Conservation (phyloP, 2,329 filamentous ascomycete genomes). For the Diaporthe sp. region DNA sequence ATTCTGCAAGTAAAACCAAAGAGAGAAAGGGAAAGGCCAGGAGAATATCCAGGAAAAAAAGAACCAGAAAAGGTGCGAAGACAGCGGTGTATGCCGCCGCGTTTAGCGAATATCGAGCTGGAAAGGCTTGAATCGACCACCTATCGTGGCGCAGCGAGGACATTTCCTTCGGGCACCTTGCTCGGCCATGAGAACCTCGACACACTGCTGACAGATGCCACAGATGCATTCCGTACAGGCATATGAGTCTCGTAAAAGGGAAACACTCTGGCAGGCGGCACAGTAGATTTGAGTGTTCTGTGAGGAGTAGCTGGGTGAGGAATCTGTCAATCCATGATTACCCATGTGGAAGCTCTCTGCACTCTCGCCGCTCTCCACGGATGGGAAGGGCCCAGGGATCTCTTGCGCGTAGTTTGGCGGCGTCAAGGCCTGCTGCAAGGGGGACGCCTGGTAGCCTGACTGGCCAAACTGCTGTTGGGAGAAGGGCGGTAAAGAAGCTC, state of each 20-base stretch:
- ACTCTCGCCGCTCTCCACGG: constrained; percentile 84
- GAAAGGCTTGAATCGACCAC: constrained; percentile 86
- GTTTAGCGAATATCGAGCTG: constrained; percentile 83
- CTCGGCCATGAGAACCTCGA: constrained; percentile 83
- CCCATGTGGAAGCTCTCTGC: constrained; percentile 81
- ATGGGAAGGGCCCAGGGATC: constrained; percentile 85
- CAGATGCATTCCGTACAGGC: constrained; percentile 98
- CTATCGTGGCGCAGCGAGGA: constrained; percentile 83
- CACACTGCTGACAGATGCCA: constrained; percentile 89
- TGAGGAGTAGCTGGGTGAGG: constrained; percentile 81
- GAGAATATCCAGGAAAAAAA: constrained; percentile 16
- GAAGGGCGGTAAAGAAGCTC: constrained; percentile 73
- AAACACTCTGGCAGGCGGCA: constrained; percentile 85
- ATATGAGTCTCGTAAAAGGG: constrained; percentile 84
- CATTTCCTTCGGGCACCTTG: constrained; percentile 83
- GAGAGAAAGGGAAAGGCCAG: constrained; percentile 38
- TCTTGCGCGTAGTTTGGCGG: constrained; percentile 81
- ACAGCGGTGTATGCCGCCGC: constrained; percentile 17
- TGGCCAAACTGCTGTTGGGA: constrained; percentile 63
- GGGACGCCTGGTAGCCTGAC: constrained; percentile 86
- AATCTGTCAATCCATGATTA: constrained; percentile 73
- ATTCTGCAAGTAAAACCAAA: constrained; percentile 42
- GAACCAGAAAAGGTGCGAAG: constrained; percentile 8
- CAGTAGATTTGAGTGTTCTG: constrained; percentile 92
- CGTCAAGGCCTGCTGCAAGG: constrained; percentile 90